Conservation (phyloP, 495 filamentous ascomycete species). For the Daldinia concentrica region DNA sequence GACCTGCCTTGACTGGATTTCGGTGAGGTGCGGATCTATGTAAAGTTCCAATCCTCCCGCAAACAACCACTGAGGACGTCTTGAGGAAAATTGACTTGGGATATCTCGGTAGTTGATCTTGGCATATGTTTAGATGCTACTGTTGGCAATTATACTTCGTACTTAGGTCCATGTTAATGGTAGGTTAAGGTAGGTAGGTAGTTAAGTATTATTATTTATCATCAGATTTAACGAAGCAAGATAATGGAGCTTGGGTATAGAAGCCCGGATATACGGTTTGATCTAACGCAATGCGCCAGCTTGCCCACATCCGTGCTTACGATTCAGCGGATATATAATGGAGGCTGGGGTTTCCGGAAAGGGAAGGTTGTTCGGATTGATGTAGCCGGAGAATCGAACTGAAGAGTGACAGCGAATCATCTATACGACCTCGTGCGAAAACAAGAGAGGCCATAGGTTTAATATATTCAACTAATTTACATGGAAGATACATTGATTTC, state of each 20-base stretch:
- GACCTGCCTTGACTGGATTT: conserved; percentile 40
- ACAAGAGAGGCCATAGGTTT: too few relatives aligned
- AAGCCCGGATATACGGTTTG: too few relatives aligned
- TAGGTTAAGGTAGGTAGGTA: too few relatives aligned
- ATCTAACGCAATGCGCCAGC: not conserved
- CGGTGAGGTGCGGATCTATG: conserved; percentile 29
- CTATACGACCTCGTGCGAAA: too few relatives aligned
- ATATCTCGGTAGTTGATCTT: conserved; percentile 17
- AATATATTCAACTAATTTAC: too few relatives aligned
- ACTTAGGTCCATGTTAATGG: not conserved
- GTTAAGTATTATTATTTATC: not conserved
- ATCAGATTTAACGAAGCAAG: not conserved
- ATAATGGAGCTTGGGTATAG: too few relatives aligned
- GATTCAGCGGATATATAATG: conserved; percentile 4
- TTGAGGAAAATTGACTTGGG: not conserved
- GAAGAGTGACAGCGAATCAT: too few relatives aligned
- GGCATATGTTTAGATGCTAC: not conserved
- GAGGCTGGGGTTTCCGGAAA: conserved; percentile 14
- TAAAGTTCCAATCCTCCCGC: not conserved
- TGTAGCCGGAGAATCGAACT: too few relatives aligned
- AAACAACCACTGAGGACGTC: conserved; percentile 2
- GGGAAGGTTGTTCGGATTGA: conserved; percentile 17
- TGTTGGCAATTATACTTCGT: not conserved
- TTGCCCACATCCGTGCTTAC: not conserved
- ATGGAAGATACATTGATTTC: too few relatives aligned